phyloP scores from a whole-genome alignment of 768 basidiomycete genomes.

The Antrodiella citrinella region DNA sequence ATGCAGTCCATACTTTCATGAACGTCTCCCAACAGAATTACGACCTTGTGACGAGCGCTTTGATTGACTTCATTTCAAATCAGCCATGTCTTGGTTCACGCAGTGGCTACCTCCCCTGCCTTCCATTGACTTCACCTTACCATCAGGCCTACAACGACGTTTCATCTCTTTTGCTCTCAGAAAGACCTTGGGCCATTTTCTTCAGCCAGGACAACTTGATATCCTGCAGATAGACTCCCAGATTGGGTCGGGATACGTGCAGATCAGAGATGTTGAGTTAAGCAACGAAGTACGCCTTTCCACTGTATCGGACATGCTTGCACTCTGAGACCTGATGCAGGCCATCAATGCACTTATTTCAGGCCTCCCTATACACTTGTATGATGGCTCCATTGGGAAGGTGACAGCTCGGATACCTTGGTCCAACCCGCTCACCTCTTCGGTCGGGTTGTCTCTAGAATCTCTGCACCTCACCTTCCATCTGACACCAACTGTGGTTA shows the following conservation, averaged over 20 bases:
- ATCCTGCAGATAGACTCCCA: conserved; percentile 83
- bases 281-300: conserved; percentile 54
- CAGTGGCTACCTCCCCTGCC: conserved; percentile 51
- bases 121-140: conserved; percentile 54
- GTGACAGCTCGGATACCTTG: conserved; percentile 77
- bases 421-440: conserved; percentile 75
- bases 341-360: conserved; percentile 69
- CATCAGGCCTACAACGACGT: conserved; percentile 71
- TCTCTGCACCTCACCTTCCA: conserved; percentile 64
- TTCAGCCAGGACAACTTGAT: conserved; percentile 87
- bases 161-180: conserved; percentile 87
- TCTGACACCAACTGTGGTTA: conserved; percentile 23
- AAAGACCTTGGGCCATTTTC: conserved; percentile 74
- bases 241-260: conserved; percentile 84
- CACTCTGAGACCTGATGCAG: conserved; percentile 30
- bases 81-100: conserved; percentile 26
- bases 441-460: conserved; percentile 60
- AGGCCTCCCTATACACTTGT: conserved; percentile 58
- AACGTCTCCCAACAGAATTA: too few relatives aligned
- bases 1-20: too few relatives aligned
- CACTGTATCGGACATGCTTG: neutral
- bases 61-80: too few relatives aligned
- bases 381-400: conserved; percentile 64
- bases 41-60: too few relatives aligned
- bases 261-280: conserved; percentile 77